Conservation (phyloP, 2,329 filamentous ascomycete species). For the Cyphellophora attinorum region DNA sequence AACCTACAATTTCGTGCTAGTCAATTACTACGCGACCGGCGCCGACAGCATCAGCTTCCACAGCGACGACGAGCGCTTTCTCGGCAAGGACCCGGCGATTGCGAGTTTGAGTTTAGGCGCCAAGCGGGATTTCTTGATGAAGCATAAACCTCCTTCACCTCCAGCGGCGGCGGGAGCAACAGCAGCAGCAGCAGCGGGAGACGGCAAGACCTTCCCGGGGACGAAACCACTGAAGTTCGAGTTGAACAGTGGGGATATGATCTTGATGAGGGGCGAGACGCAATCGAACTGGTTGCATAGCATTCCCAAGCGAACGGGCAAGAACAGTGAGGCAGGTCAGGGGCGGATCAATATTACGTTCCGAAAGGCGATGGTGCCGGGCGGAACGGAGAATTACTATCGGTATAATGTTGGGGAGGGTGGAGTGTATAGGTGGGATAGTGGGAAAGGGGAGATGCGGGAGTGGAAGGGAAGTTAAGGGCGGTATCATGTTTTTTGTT, state of each 20-base stretch:
- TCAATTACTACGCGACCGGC: constrained; percentile 75
- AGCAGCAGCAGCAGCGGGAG: background rate
- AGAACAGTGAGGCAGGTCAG: constrained; percentile 50
- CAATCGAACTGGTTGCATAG: constrained; percentile 70
- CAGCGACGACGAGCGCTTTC: constrained; percentile 70
- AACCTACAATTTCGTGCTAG: constrained; percentile 67
- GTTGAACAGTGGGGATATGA: constrained; percentile 63
- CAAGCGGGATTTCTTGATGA: constrained; percentile 66
- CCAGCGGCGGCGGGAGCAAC: background rate
- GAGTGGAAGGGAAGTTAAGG: background rate
- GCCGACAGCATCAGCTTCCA: constrained; percentile 71
- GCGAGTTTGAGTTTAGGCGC: constrained; percentile 67
- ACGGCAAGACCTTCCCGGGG: constrained; percentile 18
- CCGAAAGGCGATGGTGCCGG: constrained; percentile 58
- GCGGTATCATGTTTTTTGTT: no score
- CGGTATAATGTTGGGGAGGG: constrained; percentile 71
- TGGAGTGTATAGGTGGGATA: constrained; percentile 59
- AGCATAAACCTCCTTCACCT: constrained; percentile 55
- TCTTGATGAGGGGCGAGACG: constrained; percentile 67
- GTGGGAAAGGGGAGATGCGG: constrained; percentile 40
- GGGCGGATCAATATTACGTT: constrained; percentile 72
- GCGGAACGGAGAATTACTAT: constrained; percentile 74
- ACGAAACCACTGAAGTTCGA: constrained; percentile 39
- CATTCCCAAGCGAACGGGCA: constrained; percentile 60
- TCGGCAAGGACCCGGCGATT: constrained; percentile 60